Evolutionary conservation across 805 yeast species (phyloP).

Genomic region (Pichia exigua): DNA sequence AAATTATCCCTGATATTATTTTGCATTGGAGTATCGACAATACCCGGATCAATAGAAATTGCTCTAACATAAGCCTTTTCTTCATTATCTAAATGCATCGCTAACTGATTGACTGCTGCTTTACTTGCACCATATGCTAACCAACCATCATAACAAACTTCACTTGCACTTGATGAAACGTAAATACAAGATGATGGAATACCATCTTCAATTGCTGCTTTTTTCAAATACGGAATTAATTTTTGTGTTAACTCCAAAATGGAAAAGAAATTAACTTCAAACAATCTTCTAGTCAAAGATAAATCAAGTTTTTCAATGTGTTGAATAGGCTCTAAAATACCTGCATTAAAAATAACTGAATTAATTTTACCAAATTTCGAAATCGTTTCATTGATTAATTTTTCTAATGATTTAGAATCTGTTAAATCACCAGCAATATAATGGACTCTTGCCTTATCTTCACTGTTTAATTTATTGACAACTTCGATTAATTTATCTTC

Average conservation of each 20-base stretch:
- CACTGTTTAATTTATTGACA: conserved; percentile 31
- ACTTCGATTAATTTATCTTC: conserved; percentile 32
- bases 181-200: conserved; percentile 32
- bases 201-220: conserved; percentile 36
- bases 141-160: conserved; percentile 64
- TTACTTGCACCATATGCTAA: conserved; percentile 87
- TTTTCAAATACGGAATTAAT: conserved; percentile 38
- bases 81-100: conserved; percentile 58
- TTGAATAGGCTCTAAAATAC: conserved; percentile 72
- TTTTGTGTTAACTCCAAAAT: conserved; percentile 51
- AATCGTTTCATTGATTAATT: conserved; percentile 8
- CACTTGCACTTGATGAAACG: conserved; percentile 86
- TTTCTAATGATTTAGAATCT: conserved; percentile 21
- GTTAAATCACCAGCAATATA: conserved; percentile 57
- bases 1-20: conserved; percentile 60
- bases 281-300: conserved; percentile 52
- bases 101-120: conserved; percentile 81
- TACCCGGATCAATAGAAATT: conserved; percentile 87
- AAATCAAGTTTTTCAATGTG: conserved; percentile 38
- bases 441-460: conserved; percentile 45
- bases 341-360: conserved; percentile 72
- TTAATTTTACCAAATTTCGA: conserved; percentile 48
- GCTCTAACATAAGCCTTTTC: conserved; percentile 44
- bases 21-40: conserved; percentile 91
- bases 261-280: conserved; percentile 74